These are phyloP conservation scores for Hypoxylon sp. DNA, from an alignment of 2,329 filamentous ascomycete genomes.

Conservation along the genomic window DNA sequence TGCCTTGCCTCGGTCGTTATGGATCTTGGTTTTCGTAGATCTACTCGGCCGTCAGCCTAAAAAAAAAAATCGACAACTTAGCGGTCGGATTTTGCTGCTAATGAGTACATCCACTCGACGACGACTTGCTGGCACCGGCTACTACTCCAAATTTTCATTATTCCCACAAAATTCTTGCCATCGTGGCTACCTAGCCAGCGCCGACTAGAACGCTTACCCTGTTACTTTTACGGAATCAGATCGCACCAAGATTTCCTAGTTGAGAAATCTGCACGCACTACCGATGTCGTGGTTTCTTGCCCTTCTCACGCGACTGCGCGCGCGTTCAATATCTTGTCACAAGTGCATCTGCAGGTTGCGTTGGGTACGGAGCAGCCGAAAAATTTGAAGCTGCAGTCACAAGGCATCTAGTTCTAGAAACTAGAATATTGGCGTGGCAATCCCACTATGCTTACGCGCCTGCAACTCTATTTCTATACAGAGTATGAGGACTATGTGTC, in stretches of 20 bases:
- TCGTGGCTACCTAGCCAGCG: conserved; percentile 7
- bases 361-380: conserved; percentile 17
- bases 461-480: conserved; percentile 6
- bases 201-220: conserved; percentile 28
- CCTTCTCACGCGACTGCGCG: conserved; percentile 13
- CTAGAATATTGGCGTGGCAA: conserved; percentile 23
- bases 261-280: conserved; percentile 18
- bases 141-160: conserved; percentile 17
- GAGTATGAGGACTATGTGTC: conserved; percentile 16
- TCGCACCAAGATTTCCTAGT: conserved; percentile 20
- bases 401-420: conserved; percentile 8
- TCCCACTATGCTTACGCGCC: conserved; percentile 18
- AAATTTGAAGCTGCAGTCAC: conserved; percentile 17
- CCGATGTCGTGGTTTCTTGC: conserved; percentile 4
- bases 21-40: conserved; percentile 8
- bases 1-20: conserved; percentile 19
- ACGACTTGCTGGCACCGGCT: conserved; percentile 2
- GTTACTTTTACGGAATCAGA: conserved; percentile 29
- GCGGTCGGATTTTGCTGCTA: conserved; percentile 17
- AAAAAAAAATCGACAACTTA: conserved; percentile 37
- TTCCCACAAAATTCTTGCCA: conserved; percentile 13
- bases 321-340: conserved; percentile 18
- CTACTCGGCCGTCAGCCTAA: conserved; percentile 25
- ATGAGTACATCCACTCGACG: conserved; percentile 5
- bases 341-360: conserved; percentile 12